Evolutionary conservation across 441 rosid species (phyloP).

Genomic region (Euphorbia schlechtendalii): DNA sequence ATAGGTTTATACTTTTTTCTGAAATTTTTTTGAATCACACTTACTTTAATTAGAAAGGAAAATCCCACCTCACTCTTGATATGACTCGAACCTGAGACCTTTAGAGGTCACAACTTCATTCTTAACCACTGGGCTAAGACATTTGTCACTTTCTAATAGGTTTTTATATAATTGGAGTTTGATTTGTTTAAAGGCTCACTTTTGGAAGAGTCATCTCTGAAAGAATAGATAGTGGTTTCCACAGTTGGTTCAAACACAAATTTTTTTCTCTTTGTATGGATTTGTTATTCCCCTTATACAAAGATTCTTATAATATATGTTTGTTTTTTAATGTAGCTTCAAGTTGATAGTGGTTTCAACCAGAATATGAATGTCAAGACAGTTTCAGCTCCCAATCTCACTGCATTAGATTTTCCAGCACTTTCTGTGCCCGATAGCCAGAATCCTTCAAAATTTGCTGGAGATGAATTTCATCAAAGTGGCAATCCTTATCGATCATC

Average conservation of each 20-base stretch:
- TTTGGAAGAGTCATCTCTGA: background rate
- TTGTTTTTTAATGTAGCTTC: constrained; percentile 51
- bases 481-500: constrained; percentile 48
- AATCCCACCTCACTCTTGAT: too few species aligned
- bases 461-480: constrained; percentile 62
- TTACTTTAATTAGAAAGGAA: too few species aligned
- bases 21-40: too few species aligned
- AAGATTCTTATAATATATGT: constrained; percentile 11
- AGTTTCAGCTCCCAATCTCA: constrained; percentile 60
- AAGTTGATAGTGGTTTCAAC: constrained; percentile 69
- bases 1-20: background rate
- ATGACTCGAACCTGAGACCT: too few species aligned
- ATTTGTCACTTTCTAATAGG: too few species aligned
- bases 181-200: background rate
- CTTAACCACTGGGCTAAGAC: too few species aligned
- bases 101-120: too few species aligned
- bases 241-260: background rate
- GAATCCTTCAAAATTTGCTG: constrained; percentile 49
- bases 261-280: background rate
- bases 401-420: constrained; percentile 74
- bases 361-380: constrained; percentile 64
- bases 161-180: too few species aligned
- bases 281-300: background rate
- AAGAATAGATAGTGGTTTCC: background rate
- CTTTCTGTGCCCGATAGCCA: constrained; percentile 56